Conservation (phyloP, 345 rosid species). For the Salix dunnii region DNA sequence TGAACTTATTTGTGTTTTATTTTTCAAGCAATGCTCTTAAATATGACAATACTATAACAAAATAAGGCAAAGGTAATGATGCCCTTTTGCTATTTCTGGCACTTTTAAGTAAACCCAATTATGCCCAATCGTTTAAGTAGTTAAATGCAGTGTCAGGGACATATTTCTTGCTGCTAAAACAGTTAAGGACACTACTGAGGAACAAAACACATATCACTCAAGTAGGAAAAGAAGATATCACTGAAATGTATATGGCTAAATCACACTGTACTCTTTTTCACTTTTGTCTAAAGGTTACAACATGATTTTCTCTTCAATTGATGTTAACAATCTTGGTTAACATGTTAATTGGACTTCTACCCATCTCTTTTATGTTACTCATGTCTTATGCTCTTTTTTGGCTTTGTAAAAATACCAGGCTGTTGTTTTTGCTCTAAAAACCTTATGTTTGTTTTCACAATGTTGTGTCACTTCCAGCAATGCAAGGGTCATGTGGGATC, state of each 20-base stretch:
- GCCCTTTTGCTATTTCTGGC: neutral
- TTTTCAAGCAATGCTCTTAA: neutral
- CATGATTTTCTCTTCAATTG: neutral
- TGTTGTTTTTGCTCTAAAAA: neutral
- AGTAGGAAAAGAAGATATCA: neutral
- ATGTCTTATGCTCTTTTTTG: neutral
- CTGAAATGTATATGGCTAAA: neutral
- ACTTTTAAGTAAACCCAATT: neutral
- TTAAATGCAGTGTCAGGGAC: neutral
- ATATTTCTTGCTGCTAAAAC: neutral
- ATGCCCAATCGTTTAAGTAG: neutral
- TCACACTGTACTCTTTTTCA: neutral
- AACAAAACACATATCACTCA: neutral
- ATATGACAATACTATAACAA: neutral
- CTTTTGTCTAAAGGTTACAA: neutral
- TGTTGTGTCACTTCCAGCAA: conserved; percentile 15
- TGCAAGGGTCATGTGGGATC: conserved; percentile 93
- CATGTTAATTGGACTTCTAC: neutral
- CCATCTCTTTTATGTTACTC: neutral
- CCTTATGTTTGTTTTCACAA: neutral
- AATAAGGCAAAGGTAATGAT: neutral
- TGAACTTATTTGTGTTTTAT: neutral
- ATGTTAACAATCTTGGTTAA: neutral
- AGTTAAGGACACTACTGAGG: neutral
- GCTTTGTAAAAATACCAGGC: neutral